Evolutionary conservation across 176 grass and related monocot genomes (phyloP).

Genomic region (Leersia perrieri): DNA sequence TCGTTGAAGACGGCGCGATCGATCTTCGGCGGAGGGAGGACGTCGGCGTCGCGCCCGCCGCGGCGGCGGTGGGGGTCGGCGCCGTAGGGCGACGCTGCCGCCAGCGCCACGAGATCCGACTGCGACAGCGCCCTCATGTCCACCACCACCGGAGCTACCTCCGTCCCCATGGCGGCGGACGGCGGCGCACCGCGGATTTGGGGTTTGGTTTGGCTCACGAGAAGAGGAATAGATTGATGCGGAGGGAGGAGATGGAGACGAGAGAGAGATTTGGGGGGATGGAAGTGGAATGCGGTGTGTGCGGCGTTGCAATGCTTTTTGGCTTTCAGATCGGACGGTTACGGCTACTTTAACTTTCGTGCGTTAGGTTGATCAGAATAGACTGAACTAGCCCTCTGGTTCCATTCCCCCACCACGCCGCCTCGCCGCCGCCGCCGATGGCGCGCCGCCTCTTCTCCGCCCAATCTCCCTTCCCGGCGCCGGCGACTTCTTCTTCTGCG

Average conservation of each 20-base stretch:
- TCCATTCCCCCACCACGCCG: neutral
- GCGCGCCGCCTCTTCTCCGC: constrained; percentile 52
- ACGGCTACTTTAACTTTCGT: neutral
- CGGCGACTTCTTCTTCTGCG: neutral
- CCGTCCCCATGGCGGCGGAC: constrained; percentile 52
- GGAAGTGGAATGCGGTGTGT: neutral
- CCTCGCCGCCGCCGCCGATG: constrained; percentile 18
- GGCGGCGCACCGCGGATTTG: constrained; percentile 28
- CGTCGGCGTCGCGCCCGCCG: constrained; percentile 43
- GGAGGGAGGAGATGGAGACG: constrained; percentile 15
- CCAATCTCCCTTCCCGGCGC: neutral
- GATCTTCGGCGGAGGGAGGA: constrained; percentile 71
- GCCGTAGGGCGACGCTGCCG: constrained; percentile 43
- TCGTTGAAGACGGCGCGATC: constrained; percentile 88
- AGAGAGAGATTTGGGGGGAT: neutral
- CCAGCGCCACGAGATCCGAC: constrained; percentile 57
- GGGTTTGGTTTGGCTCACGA: constrained; percentile 23
- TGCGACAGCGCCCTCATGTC: constrained; percentile 71
- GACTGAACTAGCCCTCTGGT: neutral
- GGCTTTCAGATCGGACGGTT: constrained; percentile 33
- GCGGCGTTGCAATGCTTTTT: neutral
- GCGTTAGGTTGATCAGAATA: constrained; percentile 14
- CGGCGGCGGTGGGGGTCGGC: constrained; percentile 51
- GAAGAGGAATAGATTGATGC: neutral
- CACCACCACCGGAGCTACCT: constrained; percentile 56